These are phyloP conservation scores for Dothideomycetes sp. DNA, from an alignment of 2,329 filamentous ascomycete species.

Conservation along the genomic window DNA sequence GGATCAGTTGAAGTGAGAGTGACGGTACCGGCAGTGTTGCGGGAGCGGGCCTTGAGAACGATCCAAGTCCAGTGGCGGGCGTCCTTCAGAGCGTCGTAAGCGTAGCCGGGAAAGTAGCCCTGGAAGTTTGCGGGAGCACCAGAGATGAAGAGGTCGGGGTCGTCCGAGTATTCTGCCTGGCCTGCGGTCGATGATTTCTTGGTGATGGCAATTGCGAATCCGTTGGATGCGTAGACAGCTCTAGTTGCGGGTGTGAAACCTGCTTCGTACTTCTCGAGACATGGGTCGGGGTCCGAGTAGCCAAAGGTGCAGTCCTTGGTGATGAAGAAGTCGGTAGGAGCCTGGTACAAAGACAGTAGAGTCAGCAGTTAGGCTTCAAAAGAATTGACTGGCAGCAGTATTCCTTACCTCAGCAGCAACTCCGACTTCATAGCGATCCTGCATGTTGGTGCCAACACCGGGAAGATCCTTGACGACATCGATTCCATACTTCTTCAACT, in stretches of 20 bases:
- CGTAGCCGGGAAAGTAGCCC: conserved; percentile 46
- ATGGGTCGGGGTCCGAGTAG: conserved; percentile 34
- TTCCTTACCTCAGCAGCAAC: too few species aligned
- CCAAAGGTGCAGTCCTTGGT: conserved; percentile 30
- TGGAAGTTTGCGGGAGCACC: conserved; percentile 44
- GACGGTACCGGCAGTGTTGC: conserved; percentile 52
- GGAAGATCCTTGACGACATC: conserved; percentile 43
- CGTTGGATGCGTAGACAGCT: conserved; percentile 39
- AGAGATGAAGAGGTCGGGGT: conserved; percentile 45
- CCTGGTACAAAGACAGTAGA: too few species aligned
- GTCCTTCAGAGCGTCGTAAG: conserved; percentile 31
- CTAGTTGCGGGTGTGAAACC: too few species aligned
- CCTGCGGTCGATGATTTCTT: conserved; percentile 29
- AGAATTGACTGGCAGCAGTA: too few species aligned
- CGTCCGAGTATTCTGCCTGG: conserved; percentile 1
- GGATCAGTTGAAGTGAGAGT: conserved; percentile 50
- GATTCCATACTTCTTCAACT: conserved; percentile 46
- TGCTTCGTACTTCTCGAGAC: too few species aligned
- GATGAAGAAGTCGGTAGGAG: conserved; percentile 22
- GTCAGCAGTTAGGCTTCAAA: too few species aligned
- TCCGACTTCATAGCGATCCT: conserved; percentile 49
- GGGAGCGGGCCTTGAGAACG: conserved; percentile 51
- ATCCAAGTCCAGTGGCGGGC: conserved; percentile 37
- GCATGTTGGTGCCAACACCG: conserved; percentile 53
- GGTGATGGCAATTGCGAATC: conserved; percentile 41